Conservation (phyloP, 495 filamentous ascomycete species). For the Schizothecium vesticola region DNA sequence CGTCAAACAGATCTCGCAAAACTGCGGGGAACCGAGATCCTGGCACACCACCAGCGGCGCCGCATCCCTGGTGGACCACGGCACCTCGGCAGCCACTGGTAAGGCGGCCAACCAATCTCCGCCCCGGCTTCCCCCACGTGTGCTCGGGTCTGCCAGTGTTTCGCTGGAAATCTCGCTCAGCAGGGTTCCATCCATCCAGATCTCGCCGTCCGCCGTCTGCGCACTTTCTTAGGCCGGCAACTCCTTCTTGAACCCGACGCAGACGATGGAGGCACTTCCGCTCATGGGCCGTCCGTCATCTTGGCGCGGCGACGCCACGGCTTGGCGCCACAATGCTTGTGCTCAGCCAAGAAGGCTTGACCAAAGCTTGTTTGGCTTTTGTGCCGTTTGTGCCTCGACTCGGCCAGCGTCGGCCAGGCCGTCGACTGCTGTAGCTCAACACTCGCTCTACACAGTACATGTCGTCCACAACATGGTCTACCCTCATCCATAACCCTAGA, state of each 20-base stretch:
- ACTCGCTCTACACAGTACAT: too few relatives aligned
- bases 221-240: neutral
- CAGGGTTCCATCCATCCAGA: neutral
- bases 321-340: neutral
- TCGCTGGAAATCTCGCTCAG: neutral
- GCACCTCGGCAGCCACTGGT: slow-evolving; percentile 1
- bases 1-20: neutral
- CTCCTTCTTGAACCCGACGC: too few relatives aligned
- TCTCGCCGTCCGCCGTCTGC: neutral
- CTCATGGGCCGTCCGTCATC: neutral
- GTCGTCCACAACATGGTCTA: neutral
- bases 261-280: too few relatives aligned
- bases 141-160: neutral
- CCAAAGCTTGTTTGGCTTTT: neutral
- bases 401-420: neutral
- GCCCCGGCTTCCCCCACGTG: slow-evolving; percentile 16
- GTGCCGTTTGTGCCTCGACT: neutral
- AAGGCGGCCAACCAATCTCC: slow-evolving; percentile 15
- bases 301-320: neutral
- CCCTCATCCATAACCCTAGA: neutral
- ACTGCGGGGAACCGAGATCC: neutral
- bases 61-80: neutral
- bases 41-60: neutral
- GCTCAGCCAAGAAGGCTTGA: neutral
- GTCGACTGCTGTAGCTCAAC: neutral